Base-by-base conservation (phyloP, 345 rosid species). In the Salix udensis region DNA sequence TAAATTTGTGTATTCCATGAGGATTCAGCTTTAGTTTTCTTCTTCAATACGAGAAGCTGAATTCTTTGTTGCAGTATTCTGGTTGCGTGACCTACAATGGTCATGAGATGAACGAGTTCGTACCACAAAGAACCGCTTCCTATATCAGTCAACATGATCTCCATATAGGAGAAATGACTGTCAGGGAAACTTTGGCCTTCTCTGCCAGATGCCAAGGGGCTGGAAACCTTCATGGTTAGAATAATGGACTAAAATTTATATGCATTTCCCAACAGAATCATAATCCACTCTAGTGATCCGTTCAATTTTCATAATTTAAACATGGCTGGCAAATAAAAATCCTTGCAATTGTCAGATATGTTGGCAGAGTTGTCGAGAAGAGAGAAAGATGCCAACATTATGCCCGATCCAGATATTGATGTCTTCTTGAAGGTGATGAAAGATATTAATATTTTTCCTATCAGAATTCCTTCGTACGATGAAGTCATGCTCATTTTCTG, bases 331-430 rank as follows among this genome's bases (percentile, higher is more conserved):
- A 12, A 46, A 4, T 16, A 62, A 70, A n/a, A 6, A 28, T 50
- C 24, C 37, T 46, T 21, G 23, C 34, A 24, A 11, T 65, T 23
- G 80, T 79, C 82, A 93, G 98, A 89, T 24, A 74, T 90, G 89
- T 77, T 93, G 70, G 81, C 84, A 1, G 98, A 93, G 84, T 85
- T 93, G 73, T 80, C 85, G 14, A 86, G 97, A 83, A 91, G 98
- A 85, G 98, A 93, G 75, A 93, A 87, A 55, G 91, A 83, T 30
- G 93, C 93, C 58, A 87, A 88, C 67, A 91, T 93, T 42, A 89
- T 85, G 83, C 98, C 98, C 23, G 97, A 93, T 86, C 88, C 85
- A 37, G 95, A 93, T 79, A 60, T 93, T 74, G 97, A 91, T 82
- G 81, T 93, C 65, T 93, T 82, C 89, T 88, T 90, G 97, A 93